Evolutionary conservation across 345 rosid genomes (phyloP).

Genomic region (Citrus sp.): DNA sequence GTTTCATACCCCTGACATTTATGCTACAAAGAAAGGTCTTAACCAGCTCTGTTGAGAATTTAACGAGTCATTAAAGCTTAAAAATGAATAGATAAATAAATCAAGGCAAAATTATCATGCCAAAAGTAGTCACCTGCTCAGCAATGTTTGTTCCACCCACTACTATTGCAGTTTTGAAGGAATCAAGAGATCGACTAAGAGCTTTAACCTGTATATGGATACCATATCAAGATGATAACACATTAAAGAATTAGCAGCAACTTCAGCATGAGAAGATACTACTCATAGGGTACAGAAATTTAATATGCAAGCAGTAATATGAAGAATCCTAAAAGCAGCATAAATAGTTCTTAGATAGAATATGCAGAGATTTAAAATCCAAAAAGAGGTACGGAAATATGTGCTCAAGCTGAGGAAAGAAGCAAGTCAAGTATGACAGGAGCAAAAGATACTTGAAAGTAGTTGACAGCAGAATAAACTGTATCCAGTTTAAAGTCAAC

Average conservation of each 20-base stretch:
- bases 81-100: no score
- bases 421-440: neutral
- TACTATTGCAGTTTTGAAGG: constrained; percentile 36
- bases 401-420: neutral
- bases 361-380: neutral
- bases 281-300: neutral
- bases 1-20: neutral
- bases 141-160: constrained; percentile 42
- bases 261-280: neutral
- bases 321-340: neutral
- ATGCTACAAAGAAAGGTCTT: neutral
- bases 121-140: constrained; percentile 28
- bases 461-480: neutral
- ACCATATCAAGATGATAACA: constrained; percentile 6
- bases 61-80: neutral
- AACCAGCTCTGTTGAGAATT: constrained; percentile 3
- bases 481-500: neutral
- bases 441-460: neutral
- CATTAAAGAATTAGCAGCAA: neutral
- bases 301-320: neutral
- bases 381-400: neutral
- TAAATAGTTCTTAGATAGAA: neutral
- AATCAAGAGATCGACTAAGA: constrained; percentile 36
- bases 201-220: constrained; percentile 28
- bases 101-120: neutral